A percentile compares a stretch with the other conserved stretches of the same genome.
Evolutionary conservation across 768 basidiomycete species (phyloP).

Genomic region (Lactarius tabidus): DNA sequence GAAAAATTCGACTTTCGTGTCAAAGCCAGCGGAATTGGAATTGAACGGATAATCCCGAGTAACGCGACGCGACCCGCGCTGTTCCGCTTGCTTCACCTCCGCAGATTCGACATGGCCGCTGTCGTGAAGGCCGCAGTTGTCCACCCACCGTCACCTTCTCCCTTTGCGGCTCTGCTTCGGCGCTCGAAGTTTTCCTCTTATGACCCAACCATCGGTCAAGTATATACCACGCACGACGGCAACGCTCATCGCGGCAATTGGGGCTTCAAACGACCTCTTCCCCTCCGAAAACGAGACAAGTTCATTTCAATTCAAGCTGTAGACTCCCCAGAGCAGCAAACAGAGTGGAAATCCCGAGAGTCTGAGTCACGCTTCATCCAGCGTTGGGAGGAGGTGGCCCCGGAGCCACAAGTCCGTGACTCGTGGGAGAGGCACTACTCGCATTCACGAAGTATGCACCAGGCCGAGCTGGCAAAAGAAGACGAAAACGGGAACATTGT

Average conservation of each 20-base stretch:
- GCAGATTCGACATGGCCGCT: constrained; percentile 16
- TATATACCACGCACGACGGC: constrained; percentile 67
- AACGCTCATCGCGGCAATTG: constrained; percentile 75
- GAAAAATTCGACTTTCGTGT: constrained; percentile 1
- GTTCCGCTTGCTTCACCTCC: not conserved
- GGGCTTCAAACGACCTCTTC: constrained; percentile 80
- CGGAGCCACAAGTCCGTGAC: constrained; percentile 34
- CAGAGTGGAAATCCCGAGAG: constrained; percentile 71
- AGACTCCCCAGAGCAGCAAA: constrained; percentile 71
- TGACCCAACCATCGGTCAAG: constrained; percentile 72
- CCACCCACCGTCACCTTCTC: constrained; percentile 45
- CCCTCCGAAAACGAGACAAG: constrained; percentile 57
- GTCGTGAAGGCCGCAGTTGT: constrained; percentile 14
- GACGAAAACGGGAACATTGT: constrained; percentile 3
- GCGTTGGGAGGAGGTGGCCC: constrained; percentile 60
- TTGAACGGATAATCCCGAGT: constrained; percentile 8
- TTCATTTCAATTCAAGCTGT: constrained; percentile 63
- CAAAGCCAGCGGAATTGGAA: constrained; percentile 6
- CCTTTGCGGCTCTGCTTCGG: constrained; percentile 72
- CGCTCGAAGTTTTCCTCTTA: constrained; percentile 79
- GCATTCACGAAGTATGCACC: constrained; percentile 8
- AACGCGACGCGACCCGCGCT: not conserved
- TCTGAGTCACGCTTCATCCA: constrained; percentile 62
- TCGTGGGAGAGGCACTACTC: constrained; percentile 37
- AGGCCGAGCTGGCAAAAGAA: constrained; percentile 18